Evolutionary conservation across 1,284 basidiomycete species (phyloP), one percentile per base, ranked within the genome.

Genomic region (Spongiforma sp.): DNA sequence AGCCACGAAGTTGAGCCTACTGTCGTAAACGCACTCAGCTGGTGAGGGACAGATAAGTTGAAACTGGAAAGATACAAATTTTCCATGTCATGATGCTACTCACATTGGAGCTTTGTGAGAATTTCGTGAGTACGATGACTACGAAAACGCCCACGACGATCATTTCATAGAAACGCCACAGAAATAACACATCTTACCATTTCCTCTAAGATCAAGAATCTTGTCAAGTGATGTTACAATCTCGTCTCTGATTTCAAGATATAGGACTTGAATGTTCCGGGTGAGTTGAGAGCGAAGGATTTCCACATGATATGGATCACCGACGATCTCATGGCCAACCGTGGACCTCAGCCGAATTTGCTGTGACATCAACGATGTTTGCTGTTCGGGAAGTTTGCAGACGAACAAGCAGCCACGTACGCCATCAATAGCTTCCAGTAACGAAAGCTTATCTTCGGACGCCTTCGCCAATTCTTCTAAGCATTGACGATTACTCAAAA

Each of bases 401-500:
- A 34, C 33, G 6, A 48, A 10, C 48, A 17, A 26, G n/a, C 5
- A 0, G 5, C 11, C 2, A 57, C 73, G 55, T 60, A 82, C 83
- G 11, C 81, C 79, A 15, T 71, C 64, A 2, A 69, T 39, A 0
- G 77, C 81, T 19, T 77, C 78, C 1, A 63, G 19, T 41, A 79
- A 75, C 0, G 81, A 83, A 10, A 85, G 62, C 5, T 72, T 66
- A 19, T 81, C 78, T 24, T 81, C 81, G 0, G 77, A 70, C 2
- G 80, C 78, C 37, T 70, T 79, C 4, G 77, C 71, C 15, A 85
- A 55, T 50, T 86, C 83, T 5, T 83, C 80, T 10, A 83, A 67
- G n/a, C 78, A 66, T n/a, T 73, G 67, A 0, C 65, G 72, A 7
- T 71, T 78, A 33, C 69, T 78, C 2, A 83, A 63, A 30, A 85